Percentiles rank a stretch among this genome's conserved stretches.
phyloP scores from a whole-genome alignment of 2,329 filamentous ascomycete species.

The Chaetomium sp. region DNA sequence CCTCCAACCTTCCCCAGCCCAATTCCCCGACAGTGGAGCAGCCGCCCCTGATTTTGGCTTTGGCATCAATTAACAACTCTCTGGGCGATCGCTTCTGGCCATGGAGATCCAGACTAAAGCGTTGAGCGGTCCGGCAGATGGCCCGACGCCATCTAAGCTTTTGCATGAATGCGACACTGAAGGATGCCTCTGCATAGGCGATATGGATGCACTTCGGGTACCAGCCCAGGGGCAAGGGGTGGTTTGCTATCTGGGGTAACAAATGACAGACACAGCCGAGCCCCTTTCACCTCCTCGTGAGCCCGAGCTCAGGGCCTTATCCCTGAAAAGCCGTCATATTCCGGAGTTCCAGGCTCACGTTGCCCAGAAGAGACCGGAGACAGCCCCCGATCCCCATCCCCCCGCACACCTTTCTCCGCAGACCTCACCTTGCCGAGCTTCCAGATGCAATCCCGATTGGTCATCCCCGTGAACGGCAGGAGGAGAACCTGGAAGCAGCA shows the following conservation, averaged over 20 bases:
- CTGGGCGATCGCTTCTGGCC: slow-evolving; percentile 2
- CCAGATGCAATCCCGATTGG: slow-evolving; percentile 6
- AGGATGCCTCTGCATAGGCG: background rate
- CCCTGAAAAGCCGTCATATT: background rate
- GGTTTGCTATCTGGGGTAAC: background rate
- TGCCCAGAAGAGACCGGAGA: slow-evolving; percentile 18
- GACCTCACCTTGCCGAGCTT: slow-evolving; percentile 7
- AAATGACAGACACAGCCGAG: background rate
- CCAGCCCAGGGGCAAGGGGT: background rate
- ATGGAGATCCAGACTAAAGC: slow-evolving; percentile 5
- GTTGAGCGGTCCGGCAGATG: slow-evolving; percentile 6
- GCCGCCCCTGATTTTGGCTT: background rate
- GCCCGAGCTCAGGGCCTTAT: background rate
- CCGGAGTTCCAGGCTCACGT: background rate
- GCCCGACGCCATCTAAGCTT: background rate
- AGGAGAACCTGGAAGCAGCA: slow-evolving; percentile 16
- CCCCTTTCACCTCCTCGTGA: slow-evolving; percentile 2
- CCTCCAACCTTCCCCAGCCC: background rate
- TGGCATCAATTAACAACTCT: background rate
- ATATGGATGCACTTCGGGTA: background rate
- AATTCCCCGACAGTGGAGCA: background rate
- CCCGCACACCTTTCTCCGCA: slow-evolving; percentile 21
- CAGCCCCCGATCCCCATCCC: background rate
- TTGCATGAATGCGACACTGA: slow-evolving; percentile 2
- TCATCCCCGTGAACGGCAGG: slow-evolving; percentile 8